Base-by-base conservation (phyloP, 192 early-diverging fungal genomes). In the Mortierella claussenii region DNA sequence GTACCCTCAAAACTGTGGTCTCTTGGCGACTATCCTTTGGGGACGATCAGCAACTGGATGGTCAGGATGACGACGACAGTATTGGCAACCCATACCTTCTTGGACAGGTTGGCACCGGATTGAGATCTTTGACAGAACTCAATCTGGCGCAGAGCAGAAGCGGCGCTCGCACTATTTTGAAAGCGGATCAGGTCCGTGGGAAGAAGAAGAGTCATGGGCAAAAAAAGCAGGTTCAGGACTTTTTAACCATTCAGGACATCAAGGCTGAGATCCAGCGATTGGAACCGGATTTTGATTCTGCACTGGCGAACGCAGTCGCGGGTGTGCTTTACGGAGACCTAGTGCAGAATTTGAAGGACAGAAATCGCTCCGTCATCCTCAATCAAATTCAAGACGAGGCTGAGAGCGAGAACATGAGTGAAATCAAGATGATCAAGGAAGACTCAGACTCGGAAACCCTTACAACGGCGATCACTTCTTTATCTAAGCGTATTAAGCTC, bases 241-340 rank as follows among this genome's bases (percentile, higher is more conserved):
- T 76, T 61, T 56, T 76, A 48, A 67, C 62, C 0, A 51, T 76
- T n/a, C 63, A 67, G 40, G 73, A 76, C 28, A 20, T 76, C 5
- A 61, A 67, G 37, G 53, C 61, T 0, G 73, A 76, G 46, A 57
- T 76, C 40, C 55, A 24, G 23, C 32, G 46, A 1, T 15, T 76
- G 52, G 73, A 76, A n/a, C 65, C 65, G 3, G 73, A 76, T 8
- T 76, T 76, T 62, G 73, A 76, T 31, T 23, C 73, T 10, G 73
- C 20, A 3, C 28, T 76, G 23, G 65, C 67, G 11, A 76, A 62
- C n/a, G 65, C 65, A 20, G 37, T 55, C 9, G 56, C 73, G 1
- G 58, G 53, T 15, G 45, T 51, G 4, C 27, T 76, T 10, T 55
- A 76, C 36, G 43, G 52, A 30, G 62, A 67, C n/a, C 15, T 76